phyloP scores from a whole-genome alignment of 176 grass and related monocot species.

The Guadua angustifolia region DNA sequence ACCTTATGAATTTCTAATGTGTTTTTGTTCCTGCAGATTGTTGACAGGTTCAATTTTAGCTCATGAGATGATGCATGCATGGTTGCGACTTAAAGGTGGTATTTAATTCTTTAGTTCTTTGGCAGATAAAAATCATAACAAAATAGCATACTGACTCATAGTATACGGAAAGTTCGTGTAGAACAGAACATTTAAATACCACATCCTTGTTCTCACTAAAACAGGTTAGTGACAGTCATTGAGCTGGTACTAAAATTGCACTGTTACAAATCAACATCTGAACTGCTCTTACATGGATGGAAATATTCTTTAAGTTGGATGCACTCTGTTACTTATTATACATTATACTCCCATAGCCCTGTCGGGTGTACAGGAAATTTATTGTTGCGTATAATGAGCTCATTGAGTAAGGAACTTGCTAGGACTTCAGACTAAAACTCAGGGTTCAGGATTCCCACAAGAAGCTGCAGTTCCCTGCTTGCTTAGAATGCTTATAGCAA shows the following conservation, averaged over 20 bases:
- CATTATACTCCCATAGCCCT: not conserved
- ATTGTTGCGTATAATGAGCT: not conserved
- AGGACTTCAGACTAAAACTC: not conserved
- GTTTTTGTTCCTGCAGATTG: conserved; percentile 65
- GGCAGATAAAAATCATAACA: not conserved
- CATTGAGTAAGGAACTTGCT: not conserved
- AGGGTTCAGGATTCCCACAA: not conserved
- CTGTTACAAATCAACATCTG: not conserved
- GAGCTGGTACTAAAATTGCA: not conserved
- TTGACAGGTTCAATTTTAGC: conserved; percentile 95
- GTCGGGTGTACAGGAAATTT: not conserved
- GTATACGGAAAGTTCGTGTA: not conserved
- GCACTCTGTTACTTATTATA: not conserved
- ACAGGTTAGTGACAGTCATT: not conserved
- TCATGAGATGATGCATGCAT: conserved; percentile 99
- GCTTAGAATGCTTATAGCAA: not conserved
- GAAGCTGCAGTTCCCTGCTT: not conserved
- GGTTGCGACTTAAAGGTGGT: conserved; percentile 89
- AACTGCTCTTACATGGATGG: not conserved
- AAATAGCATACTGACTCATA: not conserved
- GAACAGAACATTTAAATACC: conserved; percentile 1
- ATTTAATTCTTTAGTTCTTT: conserved; percentile 28
- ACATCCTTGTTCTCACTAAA: not conserved
- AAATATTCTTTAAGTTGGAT: not conserved
- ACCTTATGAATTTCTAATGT: not conserved